phyloP scores from a whole-genome alignment of 192 early-diverging fungal genomes.

The Podila minutissima region DNA sequence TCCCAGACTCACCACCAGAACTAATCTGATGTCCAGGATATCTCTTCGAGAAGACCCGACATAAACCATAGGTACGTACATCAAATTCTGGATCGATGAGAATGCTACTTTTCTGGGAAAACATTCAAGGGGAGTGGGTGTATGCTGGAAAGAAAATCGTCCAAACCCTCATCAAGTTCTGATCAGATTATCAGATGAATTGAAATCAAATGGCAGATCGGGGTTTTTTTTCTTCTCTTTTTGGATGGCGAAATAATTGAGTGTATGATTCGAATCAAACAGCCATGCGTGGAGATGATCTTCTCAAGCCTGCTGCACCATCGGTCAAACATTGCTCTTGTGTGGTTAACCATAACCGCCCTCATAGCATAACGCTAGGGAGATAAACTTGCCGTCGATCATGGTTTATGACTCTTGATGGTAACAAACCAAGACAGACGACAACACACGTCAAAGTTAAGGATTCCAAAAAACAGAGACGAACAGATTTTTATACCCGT shows the following conservation, averaged over 20 bases:
- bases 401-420: not conserved
- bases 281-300: not conserved
- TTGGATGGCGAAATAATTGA: not conserved
- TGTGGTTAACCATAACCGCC: constrained; percentile 5
- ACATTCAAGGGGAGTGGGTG: no score
- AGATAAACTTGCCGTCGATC: not conserved
- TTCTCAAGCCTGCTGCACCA: not conserved
- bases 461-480: not conserved
- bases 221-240: not conserved
- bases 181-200: no score
- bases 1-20: no score
- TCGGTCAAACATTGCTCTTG: constrained; percentile 3
- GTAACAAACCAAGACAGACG: not conserved
- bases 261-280: constrained; percentile 2
- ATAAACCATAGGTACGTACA: no score
- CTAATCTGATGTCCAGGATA: no score
- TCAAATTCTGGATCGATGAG: no score
- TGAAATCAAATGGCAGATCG: not conserved
- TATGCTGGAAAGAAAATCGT: no score
- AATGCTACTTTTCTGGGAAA: no score
- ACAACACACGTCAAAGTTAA: constrained; percentile 7
- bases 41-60: no score
- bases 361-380: constrained; percentile 7
- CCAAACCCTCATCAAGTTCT: no score
- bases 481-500: no score